phyloP scores from a whole-genome alignment of 129 eudicot genomes.

The Flaveria linearis region DNA sequence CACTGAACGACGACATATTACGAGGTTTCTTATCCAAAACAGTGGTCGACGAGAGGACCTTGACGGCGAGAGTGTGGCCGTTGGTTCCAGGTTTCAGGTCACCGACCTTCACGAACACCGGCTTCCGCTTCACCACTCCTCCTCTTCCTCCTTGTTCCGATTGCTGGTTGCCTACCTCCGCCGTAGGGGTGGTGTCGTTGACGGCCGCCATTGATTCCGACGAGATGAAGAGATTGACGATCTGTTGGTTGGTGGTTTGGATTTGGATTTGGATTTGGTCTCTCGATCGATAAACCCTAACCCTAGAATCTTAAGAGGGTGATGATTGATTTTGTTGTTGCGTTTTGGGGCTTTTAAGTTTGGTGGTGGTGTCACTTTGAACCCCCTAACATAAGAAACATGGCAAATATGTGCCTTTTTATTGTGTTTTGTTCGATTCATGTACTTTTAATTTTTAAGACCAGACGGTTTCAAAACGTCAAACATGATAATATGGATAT shows the following conservation, averaged over 20 bases:
- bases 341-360: background rate
- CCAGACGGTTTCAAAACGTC: too few relatives aligned
- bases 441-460: background rate
- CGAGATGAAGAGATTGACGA: slow-evolving; percentile 18
- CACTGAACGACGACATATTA: slow-evolving; percentile 36
- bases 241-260: background rate
- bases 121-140: slow-evolving; percentile 51
- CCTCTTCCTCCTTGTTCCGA: slow-evolving; percentile 17
- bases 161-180: slow-evolving; percentile 29
- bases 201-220: slow-evolving; percentile 19
- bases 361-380: background rate
- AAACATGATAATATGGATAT: too few relatives aligned
- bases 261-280: too few relatives aligned
- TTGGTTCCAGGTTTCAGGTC: slow-evolving; percentile 66
- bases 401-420: background rate
- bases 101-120: slow-evolving; percentile 65
- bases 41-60: slow-evolving; percentile 55
- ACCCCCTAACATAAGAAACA: background rate
- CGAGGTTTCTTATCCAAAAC: slow-evolving; percentile 61
- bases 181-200: background rate
- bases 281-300: background rate
- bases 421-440: background rate
- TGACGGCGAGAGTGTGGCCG: slow-evolving; percentile 65
- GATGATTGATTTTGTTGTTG: background rate
- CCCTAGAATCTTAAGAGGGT: background rate